Conservation (phyloP, 1,284 basidiomycete species). For the Apiotrichum siamense region DNA sequence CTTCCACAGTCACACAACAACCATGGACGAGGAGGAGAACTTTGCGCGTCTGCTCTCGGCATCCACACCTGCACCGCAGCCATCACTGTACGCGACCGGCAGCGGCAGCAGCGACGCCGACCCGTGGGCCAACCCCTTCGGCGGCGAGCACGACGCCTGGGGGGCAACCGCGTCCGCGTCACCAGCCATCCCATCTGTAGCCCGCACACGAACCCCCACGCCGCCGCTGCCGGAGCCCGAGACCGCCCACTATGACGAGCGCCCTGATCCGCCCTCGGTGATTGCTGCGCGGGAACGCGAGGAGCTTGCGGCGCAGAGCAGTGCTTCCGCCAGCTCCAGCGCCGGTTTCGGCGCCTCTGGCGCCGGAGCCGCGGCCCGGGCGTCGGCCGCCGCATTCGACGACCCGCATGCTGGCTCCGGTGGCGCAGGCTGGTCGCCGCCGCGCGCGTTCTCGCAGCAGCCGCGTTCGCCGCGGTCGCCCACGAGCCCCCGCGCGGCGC, state of each 20-base stretch:
- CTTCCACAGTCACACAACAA: background rate
- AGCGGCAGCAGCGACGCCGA: constrained; percentile 20
- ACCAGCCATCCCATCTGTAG: background rate
- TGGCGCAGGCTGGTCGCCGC: background rate
- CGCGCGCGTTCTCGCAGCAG: background rate
- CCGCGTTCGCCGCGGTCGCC: background rate
- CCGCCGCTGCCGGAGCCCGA: background rate
- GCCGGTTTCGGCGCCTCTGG: background rate
- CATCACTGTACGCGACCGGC: constrained; percentile 20
- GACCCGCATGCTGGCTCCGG: constrained; percentile 2
- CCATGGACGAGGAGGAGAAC: constrained; percentile 42
- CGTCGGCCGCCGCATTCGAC: background rate
- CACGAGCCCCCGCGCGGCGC: background rate
- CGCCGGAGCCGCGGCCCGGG: background rate
- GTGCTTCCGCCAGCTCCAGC: background rate
- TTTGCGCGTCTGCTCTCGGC: constrained; percentile 41
- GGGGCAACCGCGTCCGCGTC: constrained; percentile 2
- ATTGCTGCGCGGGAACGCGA: constrained; percentile 39
- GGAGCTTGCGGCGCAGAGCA: constrained; percentile 8
- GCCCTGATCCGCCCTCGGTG: constrained; percentile 37
- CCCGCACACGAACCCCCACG: background rate
- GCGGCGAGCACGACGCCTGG: constrained; percentile 17
- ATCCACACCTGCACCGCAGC: constrained; percentile 26
- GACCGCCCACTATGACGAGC: background rate
- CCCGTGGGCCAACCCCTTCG: constrained; percentile 48